Base-by-base conservation (phyloP, 2,329 filamentous ascomycete genomes). In the Gnomoniopsis smithogilvyi region DNA sequence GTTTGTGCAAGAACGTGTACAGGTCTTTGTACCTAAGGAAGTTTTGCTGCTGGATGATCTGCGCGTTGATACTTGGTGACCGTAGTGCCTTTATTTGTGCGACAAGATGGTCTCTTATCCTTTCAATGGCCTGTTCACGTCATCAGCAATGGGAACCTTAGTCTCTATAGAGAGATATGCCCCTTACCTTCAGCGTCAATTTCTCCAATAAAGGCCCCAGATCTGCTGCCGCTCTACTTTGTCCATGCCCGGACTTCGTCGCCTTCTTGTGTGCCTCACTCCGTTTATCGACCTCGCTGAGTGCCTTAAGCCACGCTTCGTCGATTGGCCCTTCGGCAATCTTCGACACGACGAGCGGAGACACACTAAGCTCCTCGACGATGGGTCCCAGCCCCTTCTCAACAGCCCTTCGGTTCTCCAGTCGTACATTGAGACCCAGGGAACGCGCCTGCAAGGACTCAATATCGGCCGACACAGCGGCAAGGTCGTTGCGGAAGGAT, bases 21-120 rank as follows among this genome's bases (percentile, higher is more conserved):
- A 97, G 78, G 36, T 96, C 92, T 71, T 91, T 96, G 76, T 92
- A 96, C 66, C 85, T 88, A 51, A 97, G 78, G 66, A 99, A 92
- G 61, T 89, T 90, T 69, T 96, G 91, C 68, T 97, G 92, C 71
- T 99, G 95, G 51, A 99, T 93, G 59, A 98, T 89, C 71, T 99
- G 95, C 2, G 94, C 92, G 72, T 99, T 98, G 72, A 98, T 96
- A 68, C 94, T 95, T 15, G 95, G 95, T 26, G 94, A 96, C 58
- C 95, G 86, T 54, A 99, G 79, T 4, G 93, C 91, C 73, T 96
- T 96, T 71, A 99, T 95, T 72, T 98, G 94, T 17, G 91, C 85
- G 14, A 99, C 95, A 41, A 99, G 81, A 69, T 96, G 96, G 72
- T 99, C 95, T 60, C 96, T 85, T 72, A 98, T 96, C 58, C 95